phyloP scores from a whole-genome alignment of 2,329 filamentous ascomycete genomes.

The Colletotrichum zoysiae region DNA sequence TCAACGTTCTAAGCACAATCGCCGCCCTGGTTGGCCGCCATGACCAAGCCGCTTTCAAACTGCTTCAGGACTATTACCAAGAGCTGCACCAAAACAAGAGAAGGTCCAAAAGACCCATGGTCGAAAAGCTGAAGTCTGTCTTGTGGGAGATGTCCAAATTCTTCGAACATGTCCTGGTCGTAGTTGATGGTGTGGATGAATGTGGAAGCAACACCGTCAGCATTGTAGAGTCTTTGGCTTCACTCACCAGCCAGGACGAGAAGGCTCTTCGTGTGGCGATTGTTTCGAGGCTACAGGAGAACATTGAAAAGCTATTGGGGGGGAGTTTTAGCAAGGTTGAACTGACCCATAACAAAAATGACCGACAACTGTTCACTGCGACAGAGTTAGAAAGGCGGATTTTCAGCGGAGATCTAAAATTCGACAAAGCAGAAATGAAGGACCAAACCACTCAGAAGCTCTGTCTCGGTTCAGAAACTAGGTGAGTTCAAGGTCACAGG shows the following conservation, averaged over 20 bases:
- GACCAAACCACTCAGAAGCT: not conserved
- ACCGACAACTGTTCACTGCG: not conserved
- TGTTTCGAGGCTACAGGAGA: not conserved
- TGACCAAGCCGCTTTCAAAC: not conserved
- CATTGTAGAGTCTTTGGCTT: not conserved
- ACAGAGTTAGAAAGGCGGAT: not conserved
- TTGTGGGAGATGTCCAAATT: not conserved
- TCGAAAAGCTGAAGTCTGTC: not conserved
- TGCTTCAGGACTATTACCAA: not conserved
- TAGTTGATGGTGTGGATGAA: slow-evolving; percentile 12
- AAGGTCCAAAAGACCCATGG: not conserved
- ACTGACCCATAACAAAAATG: not conserved
- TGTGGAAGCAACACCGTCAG: not conserved
- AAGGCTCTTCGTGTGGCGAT: not conserved
- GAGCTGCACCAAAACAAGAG: not conserved
- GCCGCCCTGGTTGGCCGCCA: not conserved
- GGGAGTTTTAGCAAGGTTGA: not conserved
- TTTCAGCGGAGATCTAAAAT: not conserved
- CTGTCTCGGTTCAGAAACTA: not conserved
- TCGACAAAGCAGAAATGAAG: not conserved
- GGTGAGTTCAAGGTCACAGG: not conserved
- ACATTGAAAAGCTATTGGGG: not conserved
- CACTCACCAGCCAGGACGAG: not conserved
- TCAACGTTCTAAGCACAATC: slow-evolving; percentile 4
- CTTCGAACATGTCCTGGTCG: not conserved